These are phyloP conservation scores for Chaetothyriales sp. DNA, from an alignment of 2,329 filamentous ascomycete genomes.

Conservation along the genomic window DNA sequence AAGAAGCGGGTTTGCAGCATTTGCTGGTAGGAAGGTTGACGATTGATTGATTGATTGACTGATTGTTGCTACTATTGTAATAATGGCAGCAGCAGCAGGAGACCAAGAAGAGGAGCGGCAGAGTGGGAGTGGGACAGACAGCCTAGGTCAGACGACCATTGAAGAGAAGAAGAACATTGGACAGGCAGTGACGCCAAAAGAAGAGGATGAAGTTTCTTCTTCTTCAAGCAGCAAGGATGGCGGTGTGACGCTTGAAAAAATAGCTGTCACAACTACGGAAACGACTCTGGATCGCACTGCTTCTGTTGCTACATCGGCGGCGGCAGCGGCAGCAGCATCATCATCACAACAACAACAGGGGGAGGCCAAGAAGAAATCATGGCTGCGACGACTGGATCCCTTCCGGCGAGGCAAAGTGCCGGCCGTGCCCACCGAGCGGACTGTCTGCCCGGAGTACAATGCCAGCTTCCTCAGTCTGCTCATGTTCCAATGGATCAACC, in stretches of 20 bases:
- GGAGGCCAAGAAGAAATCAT: conserved; percentile 21
- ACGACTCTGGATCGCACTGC: background rate
- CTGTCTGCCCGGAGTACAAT: conserved; percentile 51
- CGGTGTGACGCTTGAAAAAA: background rate
- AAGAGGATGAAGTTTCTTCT: background rate
- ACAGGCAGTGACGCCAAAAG: no score
- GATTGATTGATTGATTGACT: no score
- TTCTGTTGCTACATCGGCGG: background rate
- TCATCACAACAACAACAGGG: no score
- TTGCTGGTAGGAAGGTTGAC: no score
- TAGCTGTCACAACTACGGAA: background rate
- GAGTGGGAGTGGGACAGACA: background rate
- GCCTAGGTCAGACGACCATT: no score
- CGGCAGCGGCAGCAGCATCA: background rate
- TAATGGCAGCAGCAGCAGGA: background rate
- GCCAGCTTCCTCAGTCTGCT: conserved; percentile 61
- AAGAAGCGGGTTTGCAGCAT: no score
- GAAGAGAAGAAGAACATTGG: no score
- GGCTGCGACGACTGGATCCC: conserved; percentile 30
- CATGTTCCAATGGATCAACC: conserved; percentile 80
- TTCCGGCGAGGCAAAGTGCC: conserved; percentile 34
- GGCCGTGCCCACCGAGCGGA: conserved; percentile 40
- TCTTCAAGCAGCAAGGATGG: background rate
- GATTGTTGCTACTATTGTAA: no score
- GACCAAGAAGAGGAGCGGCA: no score